A percentile compares a stretch with the other conserved stretches of the same genome.
Evolutionary conservation across 805 yeast genomes (phyloP).

Genomic region (Helenozyma baotianmanensis): DNA sequence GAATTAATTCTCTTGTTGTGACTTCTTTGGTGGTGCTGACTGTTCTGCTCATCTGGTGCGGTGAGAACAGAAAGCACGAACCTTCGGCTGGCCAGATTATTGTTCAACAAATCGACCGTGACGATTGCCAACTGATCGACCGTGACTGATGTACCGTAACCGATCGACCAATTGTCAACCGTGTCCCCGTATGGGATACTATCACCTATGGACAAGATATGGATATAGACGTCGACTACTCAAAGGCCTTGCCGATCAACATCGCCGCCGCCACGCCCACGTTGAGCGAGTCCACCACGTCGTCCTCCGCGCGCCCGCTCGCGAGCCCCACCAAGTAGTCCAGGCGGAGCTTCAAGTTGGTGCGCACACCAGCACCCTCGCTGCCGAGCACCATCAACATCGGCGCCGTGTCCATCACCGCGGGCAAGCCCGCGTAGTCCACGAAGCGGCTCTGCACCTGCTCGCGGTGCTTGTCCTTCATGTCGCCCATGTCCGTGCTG

Average conservation of each 20-base stretch:
- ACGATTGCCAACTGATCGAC: too few relatives aligned
- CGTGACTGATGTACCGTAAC: too few relatives aligned
- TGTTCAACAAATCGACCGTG: too few relatives aligned
- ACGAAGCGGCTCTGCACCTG: constrained; percentile 32
- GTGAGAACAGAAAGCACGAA: too few relatives aligned
- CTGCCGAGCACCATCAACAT: constrained; percentile 74
- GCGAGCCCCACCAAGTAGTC: constrained; percentile 46
- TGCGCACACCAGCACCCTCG: constrained; percentile 80
- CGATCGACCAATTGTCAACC: too few relatives aligned
- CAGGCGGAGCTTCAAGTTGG: constrained; percentile 54
- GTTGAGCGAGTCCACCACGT: constrained; percentile 69
- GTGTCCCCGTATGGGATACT: too few relatives aligned
- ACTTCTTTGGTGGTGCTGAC: too few relatives aligned
- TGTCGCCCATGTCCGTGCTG: constrained; percentile 29
- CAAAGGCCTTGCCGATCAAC: constrained; percentile 34
- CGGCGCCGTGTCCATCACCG: constrained; percentile 48
- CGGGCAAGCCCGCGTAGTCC: constrained; percentile 39
- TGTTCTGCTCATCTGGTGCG: too few relatives aligned
- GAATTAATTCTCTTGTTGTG: too few relatives aligned
- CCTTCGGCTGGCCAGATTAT: too few relatives aligned
- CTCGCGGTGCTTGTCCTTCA: constrained; percentile 24
- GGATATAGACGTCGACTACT: too few relatives aligned
- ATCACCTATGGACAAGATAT: too few relatives aligned
- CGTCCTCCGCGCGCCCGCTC: constrained; percentile 25
- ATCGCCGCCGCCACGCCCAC: constrained; percentile 88